phyloP scores from a whole-genome alignment of 345 rosid genomes.

The Linum usitatissimum region DNA sequence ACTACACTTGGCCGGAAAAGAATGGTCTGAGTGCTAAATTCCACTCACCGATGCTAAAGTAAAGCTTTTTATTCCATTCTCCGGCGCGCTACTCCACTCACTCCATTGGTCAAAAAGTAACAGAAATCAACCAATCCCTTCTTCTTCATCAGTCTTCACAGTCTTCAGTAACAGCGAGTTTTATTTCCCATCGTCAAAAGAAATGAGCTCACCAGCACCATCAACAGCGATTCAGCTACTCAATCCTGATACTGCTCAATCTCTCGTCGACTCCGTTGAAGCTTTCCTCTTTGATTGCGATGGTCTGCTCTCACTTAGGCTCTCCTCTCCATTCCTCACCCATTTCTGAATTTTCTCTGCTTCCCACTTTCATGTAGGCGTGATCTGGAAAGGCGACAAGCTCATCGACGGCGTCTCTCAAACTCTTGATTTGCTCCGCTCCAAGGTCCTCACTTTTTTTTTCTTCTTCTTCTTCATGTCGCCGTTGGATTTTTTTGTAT shows the following conservation, averaged over 20 bases:
- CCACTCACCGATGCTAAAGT: no score
- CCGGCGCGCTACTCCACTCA: no score
- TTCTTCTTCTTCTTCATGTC: background rate
- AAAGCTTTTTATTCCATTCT: no score
- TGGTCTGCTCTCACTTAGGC: slow-evolving; percentile 21
- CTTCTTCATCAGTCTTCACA: background rate
- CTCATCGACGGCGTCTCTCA: slow-evolving; percentile 62
- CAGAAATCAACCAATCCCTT: background rate
- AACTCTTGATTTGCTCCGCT: slow-evolving; percentile 60
- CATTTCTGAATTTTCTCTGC: background rate
- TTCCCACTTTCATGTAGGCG: slow-evolving; percentile 37
- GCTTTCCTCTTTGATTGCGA: slow-evolving; percentile 72
- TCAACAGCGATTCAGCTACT: slow-evolving; percentile 30
- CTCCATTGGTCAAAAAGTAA: no score
- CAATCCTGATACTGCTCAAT: slow-evolving; percentile 21
- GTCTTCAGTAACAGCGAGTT: no score
- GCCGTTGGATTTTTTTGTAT: background rate
- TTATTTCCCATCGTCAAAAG: background rate
- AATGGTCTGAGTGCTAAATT: no score
- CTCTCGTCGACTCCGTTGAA: slow-evolving; percentile 48
- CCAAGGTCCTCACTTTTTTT: no score
- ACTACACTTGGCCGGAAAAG: no score
- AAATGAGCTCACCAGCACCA: background rate
- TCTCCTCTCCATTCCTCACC: background rate
- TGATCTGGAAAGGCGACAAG: slow-evolving; percentile 85